Evolutionary conservation across 306 rosid genomes (phyloP).

Genomic region (Sicyos baderoa): DNA sequence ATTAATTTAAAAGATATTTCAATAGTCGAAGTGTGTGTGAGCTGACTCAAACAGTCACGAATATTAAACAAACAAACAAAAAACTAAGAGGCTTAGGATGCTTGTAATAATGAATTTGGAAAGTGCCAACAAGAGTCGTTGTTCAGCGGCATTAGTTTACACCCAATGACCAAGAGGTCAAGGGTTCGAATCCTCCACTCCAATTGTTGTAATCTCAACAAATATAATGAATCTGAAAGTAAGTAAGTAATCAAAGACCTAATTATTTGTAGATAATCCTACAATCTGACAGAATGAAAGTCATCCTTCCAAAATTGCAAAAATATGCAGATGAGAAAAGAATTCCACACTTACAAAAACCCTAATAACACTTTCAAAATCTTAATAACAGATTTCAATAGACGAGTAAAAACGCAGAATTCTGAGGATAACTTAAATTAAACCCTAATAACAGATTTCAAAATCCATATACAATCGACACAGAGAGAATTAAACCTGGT

Average conservation of each 20-base stretch:
- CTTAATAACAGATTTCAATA: too few relatives aligned
- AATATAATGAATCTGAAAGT: too few relatives aligned
- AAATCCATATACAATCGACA: neutral
- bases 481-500: conserved; percentile 41
- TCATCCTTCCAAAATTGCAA: neutral
- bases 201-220: too few relatives aligned
- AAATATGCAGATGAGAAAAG: neutral
- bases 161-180: too few relatives aligned
- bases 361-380: neutral
- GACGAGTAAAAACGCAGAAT: neutral
- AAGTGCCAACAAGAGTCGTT: too few relatives aligned
- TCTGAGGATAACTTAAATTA: neutral
- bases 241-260: neutral
- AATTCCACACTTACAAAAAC: neutral
- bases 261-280: neutral
- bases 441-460: neutral
- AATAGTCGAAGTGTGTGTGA: too few relatives aligned
- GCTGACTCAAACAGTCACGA: too few relatives aligned
- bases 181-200: too few relatives aligned
- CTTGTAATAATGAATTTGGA: neutral
- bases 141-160: too few relatives aligned
- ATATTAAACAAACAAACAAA: too few relatives aligned
- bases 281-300: neutral
- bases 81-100: neutral
- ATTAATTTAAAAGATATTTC: too few relatives aligned